Evolutionary conservation across 352 stramenopile species (phyloP).

Genomic region (Pythium utonaiense): DNA sequence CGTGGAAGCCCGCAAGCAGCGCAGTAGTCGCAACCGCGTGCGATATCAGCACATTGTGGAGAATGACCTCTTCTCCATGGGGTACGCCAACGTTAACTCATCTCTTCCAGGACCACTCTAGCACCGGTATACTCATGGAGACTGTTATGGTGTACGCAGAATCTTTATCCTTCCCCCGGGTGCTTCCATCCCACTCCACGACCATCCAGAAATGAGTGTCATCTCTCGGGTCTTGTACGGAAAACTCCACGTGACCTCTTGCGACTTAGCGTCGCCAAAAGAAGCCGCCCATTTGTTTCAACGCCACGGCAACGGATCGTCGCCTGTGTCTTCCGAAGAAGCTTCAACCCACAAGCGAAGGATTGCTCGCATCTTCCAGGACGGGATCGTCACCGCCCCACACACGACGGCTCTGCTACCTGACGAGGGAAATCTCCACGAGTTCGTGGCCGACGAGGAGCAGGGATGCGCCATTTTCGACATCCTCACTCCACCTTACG

Average conservation of each 20-base stretch:
- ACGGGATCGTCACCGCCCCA: slow-evolving; percentile 44
- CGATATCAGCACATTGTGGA: slow-evolving; percentile 83
- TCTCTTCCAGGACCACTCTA: not conserved
- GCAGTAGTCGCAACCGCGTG: slow-evolving; percentile 31
- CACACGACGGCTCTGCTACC: slow-evolving; percentile 70
- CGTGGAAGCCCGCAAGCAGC: slow-evolving; percentile 2
- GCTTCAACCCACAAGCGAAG: slow-evolving; percentile 5
- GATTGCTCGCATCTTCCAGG: slow-evolving; percentile 38
- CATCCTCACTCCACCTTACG: slow-evolving; percentile 84
- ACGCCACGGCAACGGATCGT: slow-evolving; percentile 8
- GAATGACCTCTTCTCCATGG: slow-evolving; percentile 75
- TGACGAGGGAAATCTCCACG: slow-evolving; percentile 69
- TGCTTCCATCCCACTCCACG: slow-evolving; percentile 68
- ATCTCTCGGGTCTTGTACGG: slow-evolving; percentile 82
- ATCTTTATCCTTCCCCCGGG: slow-evolving; percentile 83
- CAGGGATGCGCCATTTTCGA: slow-evolving; percentile 82
- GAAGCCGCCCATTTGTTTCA: slow-evolving; percentile 15
- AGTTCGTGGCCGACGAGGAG: slow-evolving; percentile 66
- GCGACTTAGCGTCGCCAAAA: slow-evolving; percentile 40
- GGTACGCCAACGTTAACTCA: slow-evolving; percentile 30
- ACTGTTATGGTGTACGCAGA: slow-evolving; percentile 24
- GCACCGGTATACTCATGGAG: not conserved
- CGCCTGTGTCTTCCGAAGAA: not conserved
- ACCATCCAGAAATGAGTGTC: slow-evolving; percentile 84
- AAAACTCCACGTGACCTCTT: slow-evolving; percentile 57